These are phyloP conservation scores for Tubosaeta sp. DNA, from an alignment of 768 basidiomycete genomes.

Conservation along the genomic window DNA sequence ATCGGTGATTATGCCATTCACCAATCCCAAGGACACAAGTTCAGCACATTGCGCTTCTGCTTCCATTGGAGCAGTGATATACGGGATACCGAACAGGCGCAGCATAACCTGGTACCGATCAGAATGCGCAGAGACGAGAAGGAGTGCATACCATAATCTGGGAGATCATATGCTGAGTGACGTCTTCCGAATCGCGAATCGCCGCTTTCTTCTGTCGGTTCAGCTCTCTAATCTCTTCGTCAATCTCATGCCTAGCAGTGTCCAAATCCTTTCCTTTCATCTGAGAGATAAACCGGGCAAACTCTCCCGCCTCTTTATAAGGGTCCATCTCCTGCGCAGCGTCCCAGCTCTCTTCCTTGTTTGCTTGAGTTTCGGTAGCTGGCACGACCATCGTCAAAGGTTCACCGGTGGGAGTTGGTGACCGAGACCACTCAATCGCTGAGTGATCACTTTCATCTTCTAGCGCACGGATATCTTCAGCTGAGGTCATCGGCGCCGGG, in stretches of 20 bases:
- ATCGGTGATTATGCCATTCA: slow-evolving; percentile 97
- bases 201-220: slow-evolving; percentile 84
- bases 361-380: slow-evolving; percentile 19
- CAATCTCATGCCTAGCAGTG: slow-evolving; percentile 80
- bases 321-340: slow-evolving; percentile 83
- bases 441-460: slow-evolving; percentile 25
- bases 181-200: slow-evolving; percentile 91
- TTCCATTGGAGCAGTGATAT: slow-evolving; percentile 98
- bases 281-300: slow-evolving; percentile 87
- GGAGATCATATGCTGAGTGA: slow-evolving; percentile 90
- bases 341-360: slow-evolving; percentile 57
- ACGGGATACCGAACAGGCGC: slow-evolving; percentile 93
- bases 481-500: slow-evolving; percentile 8
- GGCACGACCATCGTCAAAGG: slow-evolving; percentile 3
- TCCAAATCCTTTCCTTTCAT: slow-evolving; percentile 85
- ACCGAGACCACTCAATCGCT: slow-evolving; percentile 35
- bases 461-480: not conserved
- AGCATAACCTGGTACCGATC: slow-evolving; percentile 65
- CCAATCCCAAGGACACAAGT: slow-evolving; percentile 76
- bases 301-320: slow-evolving; percentile 79
- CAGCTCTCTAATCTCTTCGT: slow-evolving; percentile 80
- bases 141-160: slow-evolving; percentile 61
- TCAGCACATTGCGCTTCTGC: slow-evolving; percentile 98
- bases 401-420: slow-evolving; percentile 31
- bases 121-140: not conserved